Evolutionary conservation across 2,329 filamentous ascomycete species (phyloP).

Genomic region (Pseudogymnoascus sp.): DNA sequence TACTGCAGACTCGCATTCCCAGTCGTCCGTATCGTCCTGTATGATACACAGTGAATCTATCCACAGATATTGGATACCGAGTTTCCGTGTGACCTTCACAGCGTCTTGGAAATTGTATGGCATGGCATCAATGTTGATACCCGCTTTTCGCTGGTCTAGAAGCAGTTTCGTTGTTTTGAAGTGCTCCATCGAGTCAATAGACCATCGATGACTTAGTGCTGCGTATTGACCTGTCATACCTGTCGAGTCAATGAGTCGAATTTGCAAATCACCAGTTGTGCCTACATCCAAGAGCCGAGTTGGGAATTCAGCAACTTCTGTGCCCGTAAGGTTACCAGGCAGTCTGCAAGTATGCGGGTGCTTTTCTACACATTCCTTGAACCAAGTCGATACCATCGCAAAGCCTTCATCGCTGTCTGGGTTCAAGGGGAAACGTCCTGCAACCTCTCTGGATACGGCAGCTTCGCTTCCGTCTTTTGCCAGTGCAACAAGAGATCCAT

Average conservation of each 20-base stretch:
- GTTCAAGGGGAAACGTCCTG: neutral
- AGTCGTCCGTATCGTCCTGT: slow-evolving; percentile 14
- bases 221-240: neutral
- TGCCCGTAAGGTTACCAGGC: neutral
- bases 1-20: slow-evolving; percentile 14
- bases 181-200: neutral
- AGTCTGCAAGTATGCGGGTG: neutral
- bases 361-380: neutral
- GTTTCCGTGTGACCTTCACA: neutral
- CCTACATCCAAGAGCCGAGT: neutral
- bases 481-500: neutral
- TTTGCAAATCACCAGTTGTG: neutral
- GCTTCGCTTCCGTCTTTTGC: neutral
- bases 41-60: neutral
- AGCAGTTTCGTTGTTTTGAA: neutral
- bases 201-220: neutral
- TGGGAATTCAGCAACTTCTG: neutral
- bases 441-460: neutral
- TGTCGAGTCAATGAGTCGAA: neutral
- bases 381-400: neutral
- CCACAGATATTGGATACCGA: neutral
- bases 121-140: neutral
- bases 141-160: neutral
- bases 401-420: neutral
- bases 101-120: neutral